Evolutionary conservation across 2,329 filamentous ascomycete species (phyloP).

Genomic region (Sporothrix brasiliensis): DNA sequence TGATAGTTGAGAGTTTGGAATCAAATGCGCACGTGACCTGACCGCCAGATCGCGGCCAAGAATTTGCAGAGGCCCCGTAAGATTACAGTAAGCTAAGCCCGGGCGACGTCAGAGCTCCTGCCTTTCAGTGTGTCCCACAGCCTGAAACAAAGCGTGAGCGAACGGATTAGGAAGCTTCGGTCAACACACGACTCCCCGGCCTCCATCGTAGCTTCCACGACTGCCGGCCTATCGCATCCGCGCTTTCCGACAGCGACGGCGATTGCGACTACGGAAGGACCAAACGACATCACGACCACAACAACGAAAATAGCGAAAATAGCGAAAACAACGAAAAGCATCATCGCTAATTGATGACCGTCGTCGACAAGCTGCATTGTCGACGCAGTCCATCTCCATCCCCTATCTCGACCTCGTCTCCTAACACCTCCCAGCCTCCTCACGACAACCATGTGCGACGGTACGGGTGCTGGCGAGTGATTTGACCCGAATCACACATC

Average conservation of each 20-base stretch:
- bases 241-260: not conserved
- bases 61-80: not conserved
- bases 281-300: not conserved
- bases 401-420: not conserved
- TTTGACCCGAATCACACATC: not conserved
- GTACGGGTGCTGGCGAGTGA: conserved; percentile 19
- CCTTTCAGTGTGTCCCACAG: not conserved
- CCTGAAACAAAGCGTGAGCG: not conserved
- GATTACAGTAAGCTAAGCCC: conserved; percentile 20
- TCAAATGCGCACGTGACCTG: not conserved
- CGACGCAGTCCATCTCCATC: not conserved
- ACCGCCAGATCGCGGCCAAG: not conserved
- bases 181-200: not conserved
- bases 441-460: conserved; percentile 15
- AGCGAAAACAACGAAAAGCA: too few relatives aligned
- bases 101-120: conserved; percentile 20
- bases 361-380: not conserved
- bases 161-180: conserved; percentile 16
- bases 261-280: not conserved
- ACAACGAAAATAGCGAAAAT: not conserved
- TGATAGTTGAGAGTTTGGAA: not conserved
- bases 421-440: not conserved
- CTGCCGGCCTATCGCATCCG: not conserved
- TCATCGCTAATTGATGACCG: not conserved
- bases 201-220: conserved; percentile 23